These are phyloP conservation scores for Coemansia sp. DNA, from an alignment of 371 early-diverging fungal species.

Conservation along the genomic window DNA sequence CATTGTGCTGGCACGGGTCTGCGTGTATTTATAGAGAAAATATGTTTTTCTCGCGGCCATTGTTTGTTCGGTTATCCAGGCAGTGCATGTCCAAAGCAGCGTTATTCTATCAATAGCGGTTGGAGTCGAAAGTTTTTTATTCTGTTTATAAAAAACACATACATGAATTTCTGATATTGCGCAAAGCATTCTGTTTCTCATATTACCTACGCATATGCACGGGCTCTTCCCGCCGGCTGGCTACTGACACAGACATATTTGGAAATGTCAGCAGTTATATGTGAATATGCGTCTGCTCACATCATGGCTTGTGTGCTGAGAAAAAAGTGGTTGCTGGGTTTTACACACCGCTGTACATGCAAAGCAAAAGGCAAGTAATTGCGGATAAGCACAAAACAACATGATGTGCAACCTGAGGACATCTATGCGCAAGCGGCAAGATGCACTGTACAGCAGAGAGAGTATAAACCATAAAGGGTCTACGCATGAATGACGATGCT, in stretches of 20 bases:
- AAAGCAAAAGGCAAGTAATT: neutral
- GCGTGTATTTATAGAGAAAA: neutral
- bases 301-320: neutral
- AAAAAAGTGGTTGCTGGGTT: neutral
- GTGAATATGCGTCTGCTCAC: conserved; percentile 4
- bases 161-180: neutral
- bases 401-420: neutral
- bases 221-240: conserved; percentile 8
- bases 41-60: conserved; percentile 1
- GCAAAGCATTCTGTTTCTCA: neutral
- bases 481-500: neutral
- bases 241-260: conserved; percentile 7
- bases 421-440: conserved; percentile 1
- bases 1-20: conserved; percentile 9
- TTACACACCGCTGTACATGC: neutral
- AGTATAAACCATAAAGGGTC: neutral
- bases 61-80: conserved; percentile 6
- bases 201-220: conserved; percentile 3
- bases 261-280: conserved; percentile 9
- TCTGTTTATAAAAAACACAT: neutral
- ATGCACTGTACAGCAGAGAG: neutral
- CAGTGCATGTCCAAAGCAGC: neutral
- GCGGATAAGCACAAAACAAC: neutral
- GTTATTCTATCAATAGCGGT: conserved; percentile 4
- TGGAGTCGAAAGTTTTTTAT: neutral